phyloP scores from a whole-genome alignment of 2,329 filamentous ascomycete genomes.

The Penicillium occitanis region DNA sequence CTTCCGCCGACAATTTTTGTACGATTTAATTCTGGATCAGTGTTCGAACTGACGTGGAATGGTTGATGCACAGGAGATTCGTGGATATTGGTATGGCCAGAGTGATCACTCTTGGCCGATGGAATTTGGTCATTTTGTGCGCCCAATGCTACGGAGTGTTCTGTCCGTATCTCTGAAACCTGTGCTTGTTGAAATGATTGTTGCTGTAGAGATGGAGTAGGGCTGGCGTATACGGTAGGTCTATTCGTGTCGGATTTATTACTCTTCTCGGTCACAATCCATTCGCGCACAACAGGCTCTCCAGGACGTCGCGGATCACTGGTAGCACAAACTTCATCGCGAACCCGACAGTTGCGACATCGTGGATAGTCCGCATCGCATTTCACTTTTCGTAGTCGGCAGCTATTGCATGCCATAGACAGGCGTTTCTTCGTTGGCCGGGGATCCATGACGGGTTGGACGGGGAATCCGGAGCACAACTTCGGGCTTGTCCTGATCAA shows the following conservation, averaged over 20 bases:
- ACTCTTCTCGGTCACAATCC: conserved; percentile 18
- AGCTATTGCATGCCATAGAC: conserved; percentile 31
- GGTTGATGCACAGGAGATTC: conserved; percentile 19
- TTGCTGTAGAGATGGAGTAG: conserved; percentile 13
- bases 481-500: neutral
- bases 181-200: conserved; percentile 9
- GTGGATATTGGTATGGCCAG: conserved; percentile 5
- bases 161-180: neutral
- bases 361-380: conserved; percentile 32
- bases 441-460: conserved; percentile 1
- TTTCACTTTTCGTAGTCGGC: conserved; percentile 31
- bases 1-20: conserved; percentile 18
- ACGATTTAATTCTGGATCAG: conserved; percentile 12
- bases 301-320: conserved; percentile 29
- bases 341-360: conserved; percentile 30
- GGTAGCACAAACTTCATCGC: conserved; percentile 27
- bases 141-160: neutral
- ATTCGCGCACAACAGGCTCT: conserved; percentile 12
- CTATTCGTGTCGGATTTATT: conserved; percentile 8
- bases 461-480: neutral
- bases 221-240: conserved; percentile 1
- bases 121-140: neutral
- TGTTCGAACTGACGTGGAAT: conserved; percentile 18
- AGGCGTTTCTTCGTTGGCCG: conserved; percentile 22
- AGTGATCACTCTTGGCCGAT: neutral